Evolutionary conservation across 1,139 yeast species (phyloP), one percentile per base, ranked within the genome.

Genomic region (Lodderomyces parapsilosis): DNA sequence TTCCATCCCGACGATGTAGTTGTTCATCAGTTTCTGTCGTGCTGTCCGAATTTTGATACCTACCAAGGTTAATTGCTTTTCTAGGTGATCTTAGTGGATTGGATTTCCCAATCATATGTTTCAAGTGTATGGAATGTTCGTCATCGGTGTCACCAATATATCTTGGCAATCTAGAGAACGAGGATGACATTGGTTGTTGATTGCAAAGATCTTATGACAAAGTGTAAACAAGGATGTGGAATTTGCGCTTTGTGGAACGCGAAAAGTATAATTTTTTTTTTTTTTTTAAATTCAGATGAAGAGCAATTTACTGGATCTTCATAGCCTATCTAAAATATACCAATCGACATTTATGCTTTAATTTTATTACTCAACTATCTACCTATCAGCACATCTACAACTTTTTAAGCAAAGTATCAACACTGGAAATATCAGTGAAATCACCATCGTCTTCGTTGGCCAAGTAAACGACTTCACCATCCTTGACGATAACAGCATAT

Each of bases 401-500:
- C 46, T 49, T 60, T 10, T 53, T 53, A 45, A 79, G 65, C 39
- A 84, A 74, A 43, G 81, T 79, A 27, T 78, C 81, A 41, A 78
- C 82, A 46, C 83, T 74, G 40, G 88, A 80, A 48, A 80, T 54
- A 19, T 61, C 87, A 42, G 83, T 74, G 56, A 78, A 87, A 38
- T 72, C 86, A 46, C 55, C 59, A 30, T 71, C 65, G 38, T 70
- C 80, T 66, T 89, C 96, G 58, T 73, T 75, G 51, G 80, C 91
- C 43, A 82, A 70, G 63, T 83, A 87, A 40, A 67, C 65, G 52
- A 87, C 78, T 47, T 70, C 69, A 52, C 91, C 91, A 52, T 81
- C 80, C 19, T 59, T 58, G 45, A 86, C 80, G 49, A 87, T 72
- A 44, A 82, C 64, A 44, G 91, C 91, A 65, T 79, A 88, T 66